These are phyloP conservation scores for Volvox carteri DNA, from an alignment of 163 green algal genomes.

Conservation along the genomic window DNA sequence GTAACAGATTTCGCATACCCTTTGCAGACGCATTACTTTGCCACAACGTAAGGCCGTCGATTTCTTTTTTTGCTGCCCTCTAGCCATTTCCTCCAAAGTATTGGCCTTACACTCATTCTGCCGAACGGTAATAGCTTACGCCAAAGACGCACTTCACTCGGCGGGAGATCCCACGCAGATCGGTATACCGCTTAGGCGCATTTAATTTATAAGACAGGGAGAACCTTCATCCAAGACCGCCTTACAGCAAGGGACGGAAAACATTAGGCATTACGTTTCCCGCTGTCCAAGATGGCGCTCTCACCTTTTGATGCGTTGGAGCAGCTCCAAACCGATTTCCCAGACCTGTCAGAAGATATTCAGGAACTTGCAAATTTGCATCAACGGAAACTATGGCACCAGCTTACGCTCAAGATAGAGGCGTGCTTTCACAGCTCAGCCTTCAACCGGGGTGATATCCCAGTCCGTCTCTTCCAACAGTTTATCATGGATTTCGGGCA, in stretches of 20 bases:
- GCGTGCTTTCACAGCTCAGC: constrained; percentile 74
- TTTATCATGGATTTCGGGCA: constrained; percentile 94
- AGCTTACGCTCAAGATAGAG: constrained; percentile 94
- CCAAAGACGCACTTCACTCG: not conserved
- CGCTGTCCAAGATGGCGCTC: constrained; percentile 4
- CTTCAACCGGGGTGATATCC: constrained; percentile 80
- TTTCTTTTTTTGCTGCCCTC: not conserved
- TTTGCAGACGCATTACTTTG: too few relatives aligned
- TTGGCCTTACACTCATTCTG: not conserved
- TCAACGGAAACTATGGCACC: constrained; percentile 96
- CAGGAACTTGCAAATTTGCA: constrained; percentile 86
- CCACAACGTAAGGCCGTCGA: not conserved
- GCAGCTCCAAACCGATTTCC: constrained; percentile 67
- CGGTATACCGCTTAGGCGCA: not conserved
- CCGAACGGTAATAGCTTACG: not conserved
- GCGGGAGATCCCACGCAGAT: not conserved
- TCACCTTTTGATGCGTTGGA: constrained; percentile 73
- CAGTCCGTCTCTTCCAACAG: constrained; percentile 90
- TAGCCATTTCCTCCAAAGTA: not conserved
- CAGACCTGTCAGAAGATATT: constrained; percentile 73
- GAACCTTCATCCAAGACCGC: too few relatives aligned
- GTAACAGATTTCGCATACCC: too few relatives aligned
- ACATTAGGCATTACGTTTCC: not conserved
- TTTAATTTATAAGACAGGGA: too few relatives aligned
- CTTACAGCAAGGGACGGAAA: not conserved